These are phyloP conservation scores for Nothomitra cinnamomea DNA, from an alignment of 2,329 filamentous ascomycete species.

Conservation along the genomic window DNA sequence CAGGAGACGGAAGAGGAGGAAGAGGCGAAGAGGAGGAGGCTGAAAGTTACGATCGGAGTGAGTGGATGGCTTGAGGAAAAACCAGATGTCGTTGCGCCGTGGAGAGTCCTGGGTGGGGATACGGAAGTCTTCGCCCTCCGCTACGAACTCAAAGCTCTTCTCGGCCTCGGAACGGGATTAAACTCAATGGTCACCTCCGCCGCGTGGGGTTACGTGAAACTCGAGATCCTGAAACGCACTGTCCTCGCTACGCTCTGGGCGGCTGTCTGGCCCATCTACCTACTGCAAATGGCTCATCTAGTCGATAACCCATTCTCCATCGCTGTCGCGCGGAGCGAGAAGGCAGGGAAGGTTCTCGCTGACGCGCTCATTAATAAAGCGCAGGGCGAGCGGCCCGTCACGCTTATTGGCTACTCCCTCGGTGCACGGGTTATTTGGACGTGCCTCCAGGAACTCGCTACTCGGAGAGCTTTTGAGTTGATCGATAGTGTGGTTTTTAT, in stretches of 20 bases:
- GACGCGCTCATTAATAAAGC: conserved; percentile 69
- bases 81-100: conserved; percentile 57
- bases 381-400: conserved; percentile 68
- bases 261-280: conserved; percentile 51
- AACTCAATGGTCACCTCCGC: conserved; percentile 61
- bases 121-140: conserved; percentile 68
- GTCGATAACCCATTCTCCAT: conserved; percentile 73
- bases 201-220: conserved; percentile 63
- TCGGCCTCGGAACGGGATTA: conserved; percentile 60
- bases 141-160: conserved; percentile 65
- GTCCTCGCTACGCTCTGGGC: conserved; percentile 50
- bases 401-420: conserved; percentile 64
- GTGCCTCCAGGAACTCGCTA: conserved; percentile 60
- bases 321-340: conserved; percentile 59
- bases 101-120: conserved; percentile 56
- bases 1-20: conserved; percentile 6
- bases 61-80: conserved; percentile 64
- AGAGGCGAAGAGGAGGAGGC: conserved; percentile 44
- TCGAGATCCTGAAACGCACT: conserved; percentile 57
- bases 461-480: conserved; percentile 65
- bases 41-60: conserved; percentile 67
- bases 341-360: conserved; percentile 62
- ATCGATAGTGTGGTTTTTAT: conserved; percentile 73
- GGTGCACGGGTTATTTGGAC: conserved; percentile 70
- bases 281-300: conserved; percentile 48